Base-by-base conservation (phyloP, 2,329 filamentous ascomycete genomes). In the Sporothrix euskadiensis region DNA sequence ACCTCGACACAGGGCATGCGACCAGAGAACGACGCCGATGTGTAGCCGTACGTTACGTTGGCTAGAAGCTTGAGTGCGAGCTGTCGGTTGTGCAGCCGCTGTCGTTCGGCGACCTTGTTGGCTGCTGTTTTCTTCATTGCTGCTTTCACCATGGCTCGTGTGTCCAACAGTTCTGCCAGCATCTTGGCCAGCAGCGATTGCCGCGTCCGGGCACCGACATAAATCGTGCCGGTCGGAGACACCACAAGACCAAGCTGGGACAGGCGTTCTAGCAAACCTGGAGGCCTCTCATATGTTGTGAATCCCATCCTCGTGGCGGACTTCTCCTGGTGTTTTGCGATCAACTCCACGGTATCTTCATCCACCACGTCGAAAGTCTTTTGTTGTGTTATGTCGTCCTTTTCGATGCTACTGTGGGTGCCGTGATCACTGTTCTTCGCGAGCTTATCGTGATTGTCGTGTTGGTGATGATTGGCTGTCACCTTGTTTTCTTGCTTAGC, bases 11-110 rank as follows among this genome's bases (percentile, higher is more conserved):
- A 99, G 0, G 96, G 96, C 96, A 99, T 98, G 32, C 96, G 90
- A 0, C 96, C 96, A 0, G 95, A 98, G 81, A 98, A 99, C 0
- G 94, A 97, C 0, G 96, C 96, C 2, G 96, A 98, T 0, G 96
- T 96, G 82, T 99, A 99, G 12, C 96, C 96, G 79, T 99, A 99
- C 0, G 96, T 99, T 77, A 99, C 96, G 78, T 99, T 99, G n/a
- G 96, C 96, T 54, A 99, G 93, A 7, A 99, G 86, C 80, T 99
- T 99, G 35, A 99, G 87, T 0, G 96, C 96, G 3, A 99, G 85
- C 78, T 99, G 96, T 78, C 96, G 87, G 80, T 98, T 97, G 83
- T 99, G 85, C 14, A 98, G 87, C 75, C 92, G 91, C 78, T 98
- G 95, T 19, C 98, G 83, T 0, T 98, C 94, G 73, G 95, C 91